phyloP scores from a whole-genome alignment of 2,329 filamentous ascomycete genomes.

The Raffaelea arxii region DNA sequence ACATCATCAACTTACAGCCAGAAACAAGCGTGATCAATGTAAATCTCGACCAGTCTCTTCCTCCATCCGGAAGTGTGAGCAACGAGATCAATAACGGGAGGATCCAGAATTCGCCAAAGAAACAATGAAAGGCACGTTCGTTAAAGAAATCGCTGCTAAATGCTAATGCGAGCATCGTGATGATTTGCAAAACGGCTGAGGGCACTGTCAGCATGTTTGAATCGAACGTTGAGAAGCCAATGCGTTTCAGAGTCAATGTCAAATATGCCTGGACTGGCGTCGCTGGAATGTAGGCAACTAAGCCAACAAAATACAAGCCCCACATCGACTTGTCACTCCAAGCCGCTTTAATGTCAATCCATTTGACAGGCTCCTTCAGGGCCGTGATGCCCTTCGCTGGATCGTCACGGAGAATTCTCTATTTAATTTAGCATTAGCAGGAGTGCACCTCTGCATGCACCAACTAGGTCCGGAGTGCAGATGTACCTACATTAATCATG shows the following conservation, averaged over 20 bases:
- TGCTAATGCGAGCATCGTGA: slow-evolving; percentile 37
- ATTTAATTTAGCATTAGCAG: slow-evolving; percentile 1
- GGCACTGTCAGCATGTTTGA: slow-evolving; percentile 56
- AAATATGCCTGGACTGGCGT: slow-evolving; percentile 39
- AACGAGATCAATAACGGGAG: slow-evolving; percentile 42
- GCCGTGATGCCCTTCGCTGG: slow-evolving; percentile 41
- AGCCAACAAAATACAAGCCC: slow-evolving; percentile 39
- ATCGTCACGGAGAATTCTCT: slow-evolving; percentile 41
- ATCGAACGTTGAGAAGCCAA: slow-evolving; percentile 49
- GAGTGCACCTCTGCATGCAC: no score
- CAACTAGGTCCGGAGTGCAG: neutral
- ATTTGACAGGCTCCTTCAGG: slow-evolving; percentile 31
- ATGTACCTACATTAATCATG: slow-evolving; percentile 44
- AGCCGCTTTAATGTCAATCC: slow-evolving; percentile 28
- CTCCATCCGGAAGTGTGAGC: slow-evolving; percentile 35
- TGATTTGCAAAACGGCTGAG: slow-evolving; percentile 38
- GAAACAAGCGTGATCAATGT: slow-evolving; percentile 33
- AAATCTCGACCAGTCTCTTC: slow-evolving; percentile 42
- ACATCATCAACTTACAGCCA: slow-evolving; percentile 24
- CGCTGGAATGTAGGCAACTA: slow-evolving; percentile 39
- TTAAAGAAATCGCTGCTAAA: slow-evolving; percentile 43
- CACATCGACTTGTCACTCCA: slow-evolving; percentile 27
- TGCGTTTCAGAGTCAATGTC: slow-evolving; percentile 43
- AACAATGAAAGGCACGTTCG: slow-evolving; percentile 33
- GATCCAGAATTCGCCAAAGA: slow-evolving; percentile 16